Percentiles rank a stretch among this genome's conserved stretches.
These are phyloP conservation scores for Lipomyces chichibuensis DNA, from an alignment of 805 yeast species.

Conservation along the genomic window DNA sequence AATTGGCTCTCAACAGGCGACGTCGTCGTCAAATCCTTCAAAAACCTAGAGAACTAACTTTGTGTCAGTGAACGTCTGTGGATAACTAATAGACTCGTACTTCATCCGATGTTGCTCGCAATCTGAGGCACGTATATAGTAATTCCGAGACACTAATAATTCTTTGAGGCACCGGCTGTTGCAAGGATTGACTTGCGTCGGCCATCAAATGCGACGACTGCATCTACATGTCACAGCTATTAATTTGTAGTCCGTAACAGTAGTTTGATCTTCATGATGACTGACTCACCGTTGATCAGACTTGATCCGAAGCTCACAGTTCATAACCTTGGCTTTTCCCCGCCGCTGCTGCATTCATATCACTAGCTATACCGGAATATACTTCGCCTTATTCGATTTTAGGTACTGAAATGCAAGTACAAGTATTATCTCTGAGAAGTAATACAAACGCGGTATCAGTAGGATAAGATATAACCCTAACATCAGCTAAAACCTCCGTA, in stretches of 20 bases:
- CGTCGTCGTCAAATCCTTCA: not conserved
- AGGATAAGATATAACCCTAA: not conserved
- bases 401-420: not conserved
- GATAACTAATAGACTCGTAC: not conserved
- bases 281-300: not conserved
- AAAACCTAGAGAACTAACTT: not conserved
- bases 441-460: too few relatives aligned
- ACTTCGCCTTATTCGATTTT: not conserved
- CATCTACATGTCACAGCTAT: not conserved
- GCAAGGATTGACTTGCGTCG: not conserved
- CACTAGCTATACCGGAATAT: not conserved
- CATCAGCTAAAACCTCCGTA: too few relatives aligned
- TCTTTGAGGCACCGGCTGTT: not conserved
- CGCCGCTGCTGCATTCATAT: not conserved
- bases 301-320: not conserved
- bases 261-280: not conserved
- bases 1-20: not conserved
- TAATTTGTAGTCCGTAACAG: not conserved
- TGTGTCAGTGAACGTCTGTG: not conserved
- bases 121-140: not conserved
- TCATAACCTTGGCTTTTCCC: not conserved
- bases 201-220: not conserved
- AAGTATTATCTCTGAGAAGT: too few relatives aligned
- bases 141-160: not conserved
- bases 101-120: not conserved